Conservation (phyloP, 306 rosid genomes). For the Pyrus betulifolia region DNA sequence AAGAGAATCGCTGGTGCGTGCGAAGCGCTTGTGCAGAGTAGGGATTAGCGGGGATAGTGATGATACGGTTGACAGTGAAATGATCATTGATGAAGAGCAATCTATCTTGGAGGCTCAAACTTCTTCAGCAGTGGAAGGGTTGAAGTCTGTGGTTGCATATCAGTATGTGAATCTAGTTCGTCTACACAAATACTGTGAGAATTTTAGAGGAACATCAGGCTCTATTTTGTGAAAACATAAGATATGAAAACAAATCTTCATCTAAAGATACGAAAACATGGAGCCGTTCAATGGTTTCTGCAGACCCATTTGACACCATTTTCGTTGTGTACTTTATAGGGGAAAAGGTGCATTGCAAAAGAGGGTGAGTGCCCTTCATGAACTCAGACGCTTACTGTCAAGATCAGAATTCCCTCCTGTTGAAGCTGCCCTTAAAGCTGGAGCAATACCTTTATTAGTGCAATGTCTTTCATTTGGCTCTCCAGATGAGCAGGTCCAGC, state of each 20-base stretch:
- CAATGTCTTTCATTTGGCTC: slow-evolving; percentile 95
- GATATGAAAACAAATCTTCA: background rate
- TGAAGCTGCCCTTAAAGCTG: slow-evolving; percentile 77
- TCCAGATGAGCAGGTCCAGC: slow-evolving; percentile 83
- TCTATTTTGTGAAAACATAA: background rate
- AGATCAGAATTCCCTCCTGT: slow-evolving; percentile 85
- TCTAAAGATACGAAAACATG: background rate
- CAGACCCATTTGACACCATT: background rate
- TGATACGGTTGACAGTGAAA: slow-evolving; percentile 37
- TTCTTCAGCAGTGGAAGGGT: slow-evolving; percentile 58
- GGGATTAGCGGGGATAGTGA: slow-evolving; percentile 35
- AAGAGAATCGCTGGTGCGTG: slow-evolving; percentile 69
- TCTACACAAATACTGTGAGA: background rate
- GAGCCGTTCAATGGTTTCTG: background rate
- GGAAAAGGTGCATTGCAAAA: slow-evolving; percentile 84
- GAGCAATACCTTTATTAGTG: slow-evolving; percentile 64
- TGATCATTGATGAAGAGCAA: slow-evolving; percentile 71
- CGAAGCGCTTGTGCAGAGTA: slow-evolving; percentile 76
- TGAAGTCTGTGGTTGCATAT: slow-evolving; percentile 56
- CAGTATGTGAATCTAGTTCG: slow-evolving; percentile 47
- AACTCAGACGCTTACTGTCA: slow-evolving; percentile 73
- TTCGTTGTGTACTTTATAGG: slow-evolving; percentile 40
- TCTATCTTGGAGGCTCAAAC: slow-evolving; percentile 81
- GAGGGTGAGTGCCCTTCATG: slow-evolving; percentile 71
- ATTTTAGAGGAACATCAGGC: background rate